phyloP scores from a whole-genome alignment of 345 rosid genomes.

The Raphanus sativus region DNA sequence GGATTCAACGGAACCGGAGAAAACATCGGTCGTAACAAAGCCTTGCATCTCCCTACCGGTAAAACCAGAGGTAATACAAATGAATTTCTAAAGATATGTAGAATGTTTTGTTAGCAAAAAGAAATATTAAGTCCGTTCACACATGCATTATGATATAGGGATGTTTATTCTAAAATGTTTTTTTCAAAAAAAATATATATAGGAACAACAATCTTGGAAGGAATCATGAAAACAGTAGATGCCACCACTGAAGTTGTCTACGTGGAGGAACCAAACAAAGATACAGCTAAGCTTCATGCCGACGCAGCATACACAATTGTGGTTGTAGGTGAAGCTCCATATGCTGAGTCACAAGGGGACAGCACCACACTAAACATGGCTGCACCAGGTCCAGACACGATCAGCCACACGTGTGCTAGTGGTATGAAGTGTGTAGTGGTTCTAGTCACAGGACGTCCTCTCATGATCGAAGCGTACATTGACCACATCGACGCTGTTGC shows the following conservation, averaged over 20 bases:
- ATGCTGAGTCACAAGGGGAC: constrained; percentile 67
- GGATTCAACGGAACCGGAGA: constrained; percentile 54
- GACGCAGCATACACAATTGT: constrained; percentile 54
- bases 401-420: constrained; percentile 49
- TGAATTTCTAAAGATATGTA: neutral
- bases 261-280: constrained; percentile 44
- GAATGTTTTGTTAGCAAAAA: neutral
- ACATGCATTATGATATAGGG: neutral
- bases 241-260: constrained; percentile 51
- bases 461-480: constrained; percentile 56
- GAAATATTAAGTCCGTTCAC: neutral
- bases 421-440: constrained; percentile 54
- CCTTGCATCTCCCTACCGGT: constrained; percentile 18
- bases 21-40: neutral
- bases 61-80: constrained; percentile 25
- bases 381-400: constrained; percentile 52
- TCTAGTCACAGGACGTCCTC: constrained; percentile 69
- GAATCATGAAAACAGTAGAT: constrained; percentile 53
- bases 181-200: neutral
- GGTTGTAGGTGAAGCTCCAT: constrained; percentile 65
- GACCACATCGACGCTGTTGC: constrained; percentile 49
- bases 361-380: constrained; percentile 49
- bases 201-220: constrained; percentile 74
- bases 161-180: neutral
- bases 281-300: constrained; percentile 34